A percentile compares a stretch with the other conserved stretches of the same genome.
phyloP scores from a whole-genome alignment of 2,329 filamentous ascomycete genomes.

The Arachnopeziza araneosa region DNA sequence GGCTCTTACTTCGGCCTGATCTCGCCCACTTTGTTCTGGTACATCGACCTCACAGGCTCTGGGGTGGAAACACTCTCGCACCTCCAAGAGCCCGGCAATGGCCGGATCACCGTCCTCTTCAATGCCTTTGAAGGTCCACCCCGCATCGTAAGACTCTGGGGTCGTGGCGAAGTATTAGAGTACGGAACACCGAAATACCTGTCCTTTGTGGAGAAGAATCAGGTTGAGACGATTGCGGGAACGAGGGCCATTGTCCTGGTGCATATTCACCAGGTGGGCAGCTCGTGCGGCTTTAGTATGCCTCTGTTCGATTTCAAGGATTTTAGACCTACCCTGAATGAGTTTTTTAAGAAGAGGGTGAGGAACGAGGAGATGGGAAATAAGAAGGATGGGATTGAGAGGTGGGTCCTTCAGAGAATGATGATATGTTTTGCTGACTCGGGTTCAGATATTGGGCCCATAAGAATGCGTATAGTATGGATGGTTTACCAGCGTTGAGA shows the following conservation, averaged over 20 bases:
- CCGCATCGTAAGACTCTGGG: conserved; percentile 19
- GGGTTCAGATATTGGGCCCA: conserved; percentile 17
- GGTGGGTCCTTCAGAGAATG: conserved; percentile 3
- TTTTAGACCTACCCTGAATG: conserved; percentile 16
- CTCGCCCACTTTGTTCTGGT: conserved; percentile 15
- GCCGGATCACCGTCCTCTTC: conserved; percentile 17
- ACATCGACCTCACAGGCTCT: conserved; percentile 19
- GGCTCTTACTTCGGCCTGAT: conserved; percentile 17
- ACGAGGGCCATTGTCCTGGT: conserved; percentile 17
- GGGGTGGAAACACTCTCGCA: conserved; percentile 18
- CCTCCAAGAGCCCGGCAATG: conserved; percentile 17
- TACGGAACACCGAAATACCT: conserved; percentile 13
- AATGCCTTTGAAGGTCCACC: conserved; percentile 19
- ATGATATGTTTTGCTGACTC: neutral
- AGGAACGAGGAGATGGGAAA: conserved; percentile 12
- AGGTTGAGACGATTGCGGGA: conserved; percentile 12
- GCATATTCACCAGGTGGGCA: conserved; percentile 19
- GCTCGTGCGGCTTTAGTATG: conserved; percentile 17
- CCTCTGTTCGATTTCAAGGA: conserved; percentile 17
- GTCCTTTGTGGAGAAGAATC: conserved; percentile 13
- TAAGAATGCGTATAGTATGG: conserved; percentile 19
- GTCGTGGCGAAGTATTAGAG: conserved; percentile 17
- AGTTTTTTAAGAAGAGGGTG: conserved; percentile 19
- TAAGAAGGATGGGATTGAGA: conserved; percentile 18
- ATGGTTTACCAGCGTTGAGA: conserved; percentile 15